Evolutionary conservation across 257 asterid genomes (phyloP), one percentile per base, ranked within the genome.

Genomic region (Cruciata laevipes): DNA sequence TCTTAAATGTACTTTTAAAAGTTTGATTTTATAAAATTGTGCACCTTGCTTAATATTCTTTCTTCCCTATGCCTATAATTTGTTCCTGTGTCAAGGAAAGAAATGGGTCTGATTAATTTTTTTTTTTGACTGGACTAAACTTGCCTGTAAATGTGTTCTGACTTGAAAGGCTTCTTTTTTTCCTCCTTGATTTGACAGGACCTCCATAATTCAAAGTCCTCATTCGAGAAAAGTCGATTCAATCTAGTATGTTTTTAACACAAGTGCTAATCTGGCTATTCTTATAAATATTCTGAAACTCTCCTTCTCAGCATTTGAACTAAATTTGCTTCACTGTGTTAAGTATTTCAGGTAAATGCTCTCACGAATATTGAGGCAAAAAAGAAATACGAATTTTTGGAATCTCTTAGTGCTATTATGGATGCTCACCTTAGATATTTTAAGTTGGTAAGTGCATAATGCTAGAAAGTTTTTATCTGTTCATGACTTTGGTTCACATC

Each of bases 361-460:
- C 88, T 93, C 74, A 79, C 75, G 77, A 90, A 88, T 81, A 73
- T 90, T 74, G 99, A 93, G 74, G 90, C 92, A 62, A 93, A 88
- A 85, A 93, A 85, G 95, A 93, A 93, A 75, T 87, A 83, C 24
- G 95, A 86, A 86, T 93, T 93, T 84, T 72, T 93, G 78, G 99
- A 93, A 79, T 90, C 97, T 71, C 85, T 90, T 76, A 93, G 97
- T 74, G 99, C 99, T 66, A 85, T 93, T 78, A 93, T 93, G 97
- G 97, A 93, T 88, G 88, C 99, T 64, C 99, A 93, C 76, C 82
- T 93, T 63, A 90, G 96, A 73, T 93, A 85, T 71, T 90, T 88
- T 80, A 93, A 93, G 82, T 71, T 93, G 99, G 99, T 90, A 62
- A 24, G 82, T 74, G 61, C 78, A 27, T 73, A 8, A 53, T 70